Base-by-base conservation (phyloP, 202 grass and related monocot species). In the Musa balbisiana region DNA sequence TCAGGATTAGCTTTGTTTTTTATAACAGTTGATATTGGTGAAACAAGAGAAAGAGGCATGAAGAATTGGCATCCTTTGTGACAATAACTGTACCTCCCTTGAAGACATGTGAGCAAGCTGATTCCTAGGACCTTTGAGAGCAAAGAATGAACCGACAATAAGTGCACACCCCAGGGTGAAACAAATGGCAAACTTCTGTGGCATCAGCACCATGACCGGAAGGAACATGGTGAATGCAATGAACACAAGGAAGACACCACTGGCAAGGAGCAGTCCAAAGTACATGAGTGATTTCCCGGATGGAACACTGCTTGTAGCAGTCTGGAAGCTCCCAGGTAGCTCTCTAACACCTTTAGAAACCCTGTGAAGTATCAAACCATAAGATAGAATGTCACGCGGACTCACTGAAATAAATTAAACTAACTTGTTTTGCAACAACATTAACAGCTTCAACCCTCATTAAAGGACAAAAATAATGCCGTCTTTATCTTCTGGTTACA, bases 61-160 rank as follows among this genome's bases (percentile, higher is more conserved):
- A 3, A 69, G 51, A 70, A 21, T 51, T 70, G 11, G 8, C 16
- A 51, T 55, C 25, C 52, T 9, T 62, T 27, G 12, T 71, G 15
- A 78, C 58, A 70, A 11, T 25, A 78, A 11, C 3, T 16, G 24
- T 92, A 98, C 91, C 94, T 93, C 94, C 87, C 90, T 89, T 22
- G 94, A 98, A 72, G 90, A 83, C 94, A 98, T 98, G 83, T 98
- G 94, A 76, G 71, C 77, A 8, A 98, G 79, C 82, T 98, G 94
- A 88, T 92, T 93, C 68, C 82, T 93, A 20, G 88, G 88, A 8
- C 91, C 94, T 89, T 98, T 98, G 56, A 98, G 80, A 9, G 94
- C 91, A 80, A 98, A 94, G 84, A 98, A 98, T 52, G 94, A 98
- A 81, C 91, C 94, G 19, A 98, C 86, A 85, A 98, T 94, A 67